Evolutionary conservation across 208 protist species (phyloP).

Genomic region (Jaenimonas drosophilae): DNA sequence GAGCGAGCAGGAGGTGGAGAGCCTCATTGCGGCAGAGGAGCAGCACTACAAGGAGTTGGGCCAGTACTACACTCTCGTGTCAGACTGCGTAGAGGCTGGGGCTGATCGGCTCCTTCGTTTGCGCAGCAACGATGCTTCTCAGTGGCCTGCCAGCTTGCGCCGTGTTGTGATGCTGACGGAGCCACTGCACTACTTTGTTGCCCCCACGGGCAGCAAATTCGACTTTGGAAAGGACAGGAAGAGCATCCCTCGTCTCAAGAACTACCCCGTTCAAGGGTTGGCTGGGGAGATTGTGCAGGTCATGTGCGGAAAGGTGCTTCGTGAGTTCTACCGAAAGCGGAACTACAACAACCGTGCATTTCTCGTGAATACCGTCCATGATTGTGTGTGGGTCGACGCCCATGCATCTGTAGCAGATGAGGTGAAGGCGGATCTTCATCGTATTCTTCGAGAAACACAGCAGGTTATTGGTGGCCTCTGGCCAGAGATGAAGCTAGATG

Average conservation of each 20-base stretch:
- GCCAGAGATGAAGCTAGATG: slow-evolving; percentile 79
- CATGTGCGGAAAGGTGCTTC: slow-evolving; percentile 78
- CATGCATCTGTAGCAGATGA: slow-evolving; percentile 68
- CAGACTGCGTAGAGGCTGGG: slow-evolving; percentile 62
- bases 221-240: slow-evolving; percentile 79
- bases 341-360: slow-evolving; percentile 81
- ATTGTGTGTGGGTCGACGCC: slow-evolving; percentile 88
- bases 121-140: slow-evolving; percentile 54
- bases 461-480: slow-evolving; percentile 61
- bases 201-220: slow-evolving; percentile 84
- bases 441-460: slow-evolving; percentile 67
- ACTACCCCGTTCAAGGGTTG: slow-evolving; percentile 87
- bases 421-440: slow-evolving; percentile 53
- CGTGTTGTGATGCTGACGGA: slow-evolving; percentile 73
- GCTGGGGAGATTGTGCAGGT: slow-evolving; percentile 89
- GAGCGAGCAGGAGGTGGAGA: slow-evolving; percentile 75
- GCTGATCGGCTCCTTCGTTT: slow-evolving; percentile 62
- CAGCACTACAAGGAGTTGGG: slow-evolving; percentile 77
- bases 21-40: slow-evolving; percentile 79
- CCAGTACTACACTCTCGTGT: slow-evolving; percentile 76
- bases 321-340: slow-evolving; percentile 57
- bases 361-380: slow-evolving; percentile 87
- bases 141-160: slow-evolving; percentile 45
- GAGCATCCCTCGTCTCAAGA: slow-evolving; percentile 78
- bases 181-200: slow-evolving; percentile 77